These are phyloP conservation scores for Kwoniella dejecticola DNA, from an alignment of 768 basidiomycete genomes.

Conservation along the genomic window DNA sequence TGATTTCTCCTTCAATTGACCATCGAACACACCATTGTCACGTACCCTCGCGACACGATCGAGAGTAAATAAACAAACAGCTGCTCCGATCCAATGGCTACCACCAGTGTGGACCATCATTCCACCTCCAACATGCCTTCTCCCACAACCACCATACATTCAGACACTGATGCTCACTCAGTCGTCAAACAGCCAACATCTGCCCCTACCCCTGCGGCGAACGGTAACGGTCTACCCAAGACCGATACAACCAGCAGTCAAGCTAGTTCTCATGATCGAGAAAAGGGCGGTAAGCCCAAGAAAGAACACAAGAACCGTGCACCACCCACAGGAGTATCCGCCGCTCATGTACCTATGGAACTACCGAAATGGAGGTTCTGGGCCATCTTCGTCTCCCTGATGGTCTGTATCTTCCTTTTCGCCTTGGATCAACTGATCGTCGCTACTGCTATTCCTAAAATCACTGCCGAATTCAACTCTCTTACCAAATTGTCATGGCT, in stretches of 20 bases:
- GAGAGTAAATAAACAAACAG: too few species aligned
- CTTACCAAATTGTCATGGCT: slow-evolving; percentile 50
- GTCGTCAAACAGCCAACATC: too few species aligned
- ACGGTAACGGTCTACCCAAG: neutral
- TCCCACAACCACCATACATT: slow-evolving; percentile 21
- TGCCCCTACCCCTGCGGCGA: neutral
- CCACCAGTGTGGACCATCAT: neutral
- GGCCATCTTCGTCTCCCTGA: slow-evolving; percentile 36
- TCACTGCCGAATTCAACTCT: slow-evolving; percentile 48
- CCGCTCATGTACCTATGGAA: slow-evolving; percentile 34
- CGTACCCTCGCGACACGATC: too few species aligned
- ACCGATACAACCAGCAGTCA: slow-evolving; percentile 3
- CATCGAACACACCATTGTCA: too few species aligned
- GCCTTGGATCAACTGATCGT: slow-evolving; percentile 57
- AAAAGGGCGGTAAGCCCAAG: neutral
- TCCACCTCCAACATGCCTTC: slow-evolving; percentile 20
- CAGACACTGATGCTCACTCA: neutral
- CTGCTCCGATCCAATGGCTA: neutral
- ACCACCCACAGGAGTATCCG: slow-evolving; percentile 14
- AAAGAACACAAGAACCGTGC: slow-evolving; percentile 10
- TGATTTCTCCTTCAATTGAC: too few species aligned
- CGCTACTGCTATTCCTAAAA: slow-evolving; percentile 52
- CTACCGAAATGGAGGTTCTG: slow-evolving; percentile 37
- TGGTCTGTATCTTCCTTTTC: slow-evolving; percentile 47
- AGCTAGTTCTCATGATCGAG: neutral